These are phyloP conservation scores for Pestalotiopsis sp. DNA, from an alignment of 2,329 filamentous ascomycete genomes.

Conservation along the genomic window DNA sequence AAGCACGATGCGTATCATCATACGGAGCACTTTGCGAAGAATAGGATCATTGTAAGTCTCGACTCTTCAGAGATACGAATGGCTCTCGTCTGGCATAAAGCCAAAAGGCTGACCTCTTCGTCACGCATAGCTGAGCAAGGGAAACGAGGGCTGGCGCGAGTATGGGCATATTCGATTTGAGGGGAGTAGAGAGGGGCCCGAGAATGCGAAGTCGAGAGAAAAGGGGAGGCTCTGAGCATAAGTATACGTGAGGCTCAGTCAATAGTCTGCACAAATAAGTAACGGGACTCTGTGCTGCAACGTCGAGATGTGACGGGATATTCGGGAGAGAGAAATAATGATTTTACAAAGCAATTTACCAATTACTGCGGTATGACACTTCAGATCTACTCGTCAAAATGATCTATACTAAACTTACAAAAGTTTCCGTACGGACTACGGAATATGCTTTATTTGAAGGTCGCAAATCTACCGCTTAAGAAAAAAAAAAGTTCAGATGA, in stretches of 20 bases:
- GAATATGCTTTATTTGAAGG: no score
- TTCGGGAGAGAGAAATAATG: no score
- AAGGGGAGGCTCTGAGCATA: background rate
- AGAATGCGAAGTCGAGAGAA: background rate
- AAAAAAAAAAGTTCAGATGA: no score
- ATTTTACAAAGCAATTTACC: no score
- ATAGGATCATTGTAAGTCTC: constrained; percentile 26
- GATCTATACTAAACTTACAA: no score
- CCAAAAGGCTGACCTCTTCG: background rate
- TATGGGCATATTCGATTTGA: background rate
- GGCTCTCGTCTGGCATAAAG: background rate
- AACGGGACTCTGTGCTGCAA: no score
- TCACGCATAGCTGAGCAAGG: background rate
- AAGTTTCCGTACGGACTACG: no score
- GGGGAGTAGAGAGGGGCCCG: background rate
- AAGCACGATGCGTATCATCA: constrained; percentile 37
- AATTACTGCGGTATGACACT: no score
- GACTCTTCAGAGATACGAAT: background rate
- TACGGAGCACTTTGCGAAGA: constrained; percentile 32
- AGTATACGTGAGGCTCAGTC: background rate
- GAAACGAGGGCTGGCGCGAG: background rate
- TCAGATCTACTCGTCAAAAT: no score
- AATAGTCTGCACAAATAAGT: no score
- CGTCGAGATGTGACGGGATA: no score
- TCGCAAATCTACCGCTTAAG: no score